Conservation (phyloP, 305 asterid genomes). For the Plantago coronopus region DNA sequence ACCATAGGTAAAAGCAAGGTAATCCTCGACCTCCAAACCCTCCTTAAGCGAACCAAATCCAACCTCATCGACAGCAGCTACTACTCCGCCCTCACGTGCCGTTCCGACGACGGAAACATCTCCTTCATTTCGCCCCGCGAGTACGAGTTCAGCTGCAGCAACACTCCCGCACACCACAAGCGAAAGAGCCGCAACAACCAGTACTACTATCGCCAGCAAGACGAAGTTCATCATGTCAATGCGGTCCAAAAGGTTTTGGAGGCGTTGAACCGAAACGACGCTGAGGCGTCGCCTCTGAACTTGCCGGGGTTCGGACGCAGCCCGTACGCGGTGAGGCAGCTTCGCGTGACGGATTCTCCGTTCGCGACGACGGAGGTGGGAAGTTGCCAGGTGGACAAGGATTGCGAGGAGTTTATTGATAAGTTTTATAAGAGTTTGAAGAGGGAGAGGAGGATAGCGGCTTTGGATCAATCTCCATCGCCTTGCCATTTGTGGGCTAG, state of each 20-base stretch:
- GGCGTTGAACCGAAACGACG: slow-evolving; percentile 16
- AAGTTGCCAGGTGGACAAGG: slow-evolving; percentile 34
- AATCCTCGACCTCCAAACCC: slow-evolving; percentile 27
- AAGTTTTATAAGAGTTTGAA: slow-evolving; percentile 37
- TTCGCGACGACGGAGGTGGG: slow-evolving; percentile 9
- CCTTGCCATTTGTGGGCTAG: slow-evolving; percentile 6
- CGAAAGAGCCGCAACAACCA: slow-evolving; percentile 12
- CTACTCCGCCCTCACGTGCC: slow-evolving; percentile 33
- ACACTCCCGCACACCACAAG: slow-evolving; percentile 28
- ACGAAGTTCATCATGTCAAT: slow-evolving; percentile 9
- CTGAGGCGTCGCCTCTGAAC: slow-evolving; percentile 15
- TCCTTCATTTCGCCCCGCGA: slow-evolving; percentile 36
- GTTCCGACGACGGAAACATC: slow-evolving; percentile 17
- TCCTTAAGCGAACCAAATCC: slow-evolving; percentile 21
- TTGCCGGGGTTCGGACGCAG: slow-evolving; percentile 25
- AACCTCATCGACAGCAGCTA: slow-evolving; percentile 7
- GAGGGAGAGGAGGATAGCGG: slow-evolving; percentile 26
- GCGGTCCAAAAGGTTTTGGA: slow-evolving; percentile 17
- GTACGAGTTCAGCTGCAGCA: slow-evolving; percentile 56
- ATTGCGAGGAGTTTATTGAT: slow-evolving; percentile 38
- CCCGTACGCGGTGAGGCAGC: slow-evolving; percentile 24
- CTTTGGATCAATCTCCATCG: slow-evolving; percentile 4
- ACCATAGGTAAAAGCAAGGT: slow-evolving; percentile 25
- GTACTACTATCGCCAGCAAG: slow-evolving; percentile 1
- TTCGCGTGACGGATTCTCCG: slow-evolving; percentile 32